Evolutionary conservation across 176 grass and related monocot genomes (phyloP).

Genomic region (Puya raimondii): DNA sequence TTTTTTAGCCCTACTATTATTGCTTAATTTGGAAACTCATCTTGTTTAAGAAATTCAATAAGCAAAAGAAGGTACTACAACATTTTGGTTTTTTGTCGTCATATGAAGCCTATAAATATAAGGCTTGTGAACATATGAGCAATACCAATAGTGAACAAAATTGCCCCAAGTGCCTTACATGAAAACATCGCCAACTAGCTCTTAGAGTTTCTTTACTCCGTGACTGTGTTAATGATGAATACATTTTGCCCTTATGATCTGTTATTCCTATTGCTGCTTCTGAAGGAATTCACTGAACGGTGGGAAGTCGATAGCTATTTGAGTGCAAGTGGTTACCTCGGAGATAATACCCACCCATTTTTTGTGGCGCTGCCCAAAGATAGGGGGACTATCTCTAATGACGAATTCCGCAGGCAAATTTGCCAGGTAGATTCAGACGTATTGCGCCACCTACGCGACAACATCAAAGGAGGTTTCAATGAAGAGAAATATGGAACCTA

Average conservation of each 20-base stretch:
- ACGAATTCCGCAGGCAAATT: slow-evolving; percentile 85
- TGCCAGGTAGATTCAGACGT: slow-evolving; percentile 81
- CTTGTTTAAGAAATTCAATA: too few species aligned
- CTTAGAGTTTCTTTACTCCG: not conserved
- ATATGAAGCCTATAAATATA: too few species aligned
- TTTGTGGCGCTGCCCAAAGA: slow-evolving; percentile 98
- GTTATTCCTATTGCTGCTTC: slow-evolving; percentile 13
- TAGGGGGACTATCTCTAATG: slow-evolving; percentile 77
- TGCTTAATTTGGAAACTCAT: too few species aligned
- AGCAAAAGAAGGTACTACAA: too few species aligned
- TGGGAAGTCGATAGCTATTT: slow-evolving; percentile 94
- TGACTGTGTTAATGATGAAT: not conserved
- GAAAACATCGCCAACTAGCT: too few species aligned
- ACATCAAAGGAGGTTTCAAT: slow-evolving; percentile 76
- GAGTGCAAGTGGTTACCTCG: slow-evolving; percentile 86
- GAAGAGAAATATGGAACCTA: slow-evolving; percentile 82
- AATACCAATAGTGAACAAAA: too few species aligned
- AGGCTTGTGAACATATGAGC: too few species aligned
- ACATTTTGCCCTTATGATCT: not conserved
- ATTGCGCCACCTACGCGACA: slow-evolving; percentile 57
- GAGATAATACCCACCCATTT: slow-evolving; percentile 81
- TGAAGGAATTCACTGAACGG: slow-evolving; percentile 83
- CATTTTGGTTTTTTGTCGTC: too few species aligned
- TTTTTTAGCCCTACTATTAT: too few species aligned
- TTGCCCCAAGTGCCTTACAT: too few species aligned